Percentiles rank a stretch among this genome's conserved stretches.
phyloP scores from a whole-genome alignment of 2,329 filamentous ascomycete genomes.

The Botrytis byssoidea region DNA sequence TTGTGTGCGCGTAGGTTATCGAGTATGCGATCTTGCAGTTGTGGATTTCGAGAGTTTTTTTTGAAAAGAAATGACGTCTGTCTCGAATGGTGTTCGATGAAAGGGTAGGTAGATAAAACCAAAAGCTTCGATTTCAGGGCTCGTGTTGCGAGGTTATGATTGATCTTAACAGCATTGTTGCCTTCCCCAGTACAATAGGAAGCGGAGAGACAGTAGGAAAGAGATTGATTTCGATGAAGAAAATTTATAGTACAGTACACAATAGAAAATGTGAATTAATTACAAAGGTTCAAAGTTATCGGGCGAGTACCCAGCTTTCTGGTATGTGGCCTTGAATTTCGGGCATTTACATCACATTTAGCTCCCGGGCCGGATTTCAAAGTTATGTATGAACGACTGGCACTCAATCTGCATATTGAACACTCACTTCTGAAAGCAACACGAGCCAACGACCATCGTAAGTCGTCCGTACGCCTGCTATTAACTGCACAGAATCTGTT shows the following conservation, averaged over 20 bases:
- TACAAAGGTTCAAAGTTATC: conserved; percentile 16
- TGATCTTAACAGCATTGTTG: conserved; percentile 13
- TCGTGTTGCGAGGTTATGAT: conserved; percentile 15
- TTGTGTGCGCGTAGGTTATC: neutral
- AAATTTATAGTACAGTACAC: conserved; percentile 10
- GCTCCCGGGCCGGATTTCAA: neutral
- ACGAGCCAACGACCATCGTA: neutral
- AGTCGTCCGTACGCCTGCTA: neutral
- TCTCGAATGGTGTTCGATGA: neutral
- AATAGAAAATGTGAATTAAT: conserved; percentile 14
- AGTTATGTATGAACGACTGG: neutral
- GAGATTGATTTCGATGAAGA: neutral
- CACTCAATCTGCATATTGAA: neutral
- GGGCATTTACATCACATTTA: neutral
- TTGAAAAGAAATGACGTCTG: conserved; percentile 5
- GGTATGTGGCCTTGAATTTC: neutral
- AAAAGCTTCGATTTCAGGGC: conserved; percentile 17
- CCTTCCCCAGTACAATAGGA: neutral
- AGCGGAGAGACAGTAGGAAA: neutral
- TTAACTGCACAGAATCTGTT: neutral
- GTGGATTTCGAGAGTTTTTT: neutral
- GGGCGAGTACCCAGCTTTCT: neutral
- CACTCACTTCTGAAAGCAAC: neutral
- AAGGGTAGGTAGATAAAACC: neutral
- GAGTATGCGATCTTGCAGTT: conserved; percentile 1